Base-by-base conservation (phyloP, 2,329 filamentous ascomycete species). In the Ceratocystis diversiconidia region DNA sequence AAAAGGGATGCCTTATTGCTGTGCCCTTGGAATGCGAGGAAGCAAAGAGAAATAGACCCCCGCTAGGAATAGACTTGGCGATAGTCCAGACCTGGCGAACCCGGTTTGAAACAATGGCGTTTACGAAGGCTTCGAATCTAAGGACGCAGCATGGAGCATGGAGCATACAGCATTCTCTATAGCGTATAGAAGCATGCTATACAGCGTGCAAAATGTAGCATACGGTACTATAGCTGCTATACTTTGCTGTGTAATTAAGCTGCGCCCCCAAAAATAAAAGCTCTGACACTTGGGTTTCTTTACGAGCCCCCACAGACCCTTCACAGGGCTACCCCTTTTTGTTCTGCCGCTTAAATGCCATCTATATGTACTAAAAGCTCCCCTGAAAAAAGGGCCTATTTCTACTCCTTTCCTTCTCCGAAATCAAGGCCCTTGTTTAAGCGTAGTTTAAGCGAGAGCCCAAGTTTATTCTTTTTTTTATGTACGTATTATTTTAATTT, bases 21-120 rank as follows among this genome's bases (percentile, higher is more conserved):
- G 46, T 30, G 30, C 55, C 12, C 55, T 36, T 32, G 30, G 55
- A n/a, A 32, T 17, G 19, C 17, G 36, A n/a, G 12, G 2, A 32
- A 48, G 61, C 5, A 36, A 32, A 62, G 50, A 62, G 17, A 62
- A 50, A 62, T 30, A 25, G 41, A 50, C 61, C 25, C 28, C 17
- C 36, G 36, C 36, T 41, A 15, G 61, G 25, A 62, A 19, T 62
- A 50, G 15, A 50, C 41, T 19, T 32, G 22, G 43, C 43, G 61
- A 62, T 48, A 41, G 61, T 62, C 41, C 41, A 48, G 41, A 32
- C 25, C 43, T 48, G 43, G 61, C 43, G 28, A 59, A n/a, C 55
- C 25, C 10, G 25, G 17, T 19, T 62, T 62, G 61, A 62, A 62
- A 62, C 61, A 62, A 59, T 41, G 22, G 25, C 30, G 41, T 62